Base-by-base conservation (phyloP, 2,329 filamentous ascomycete species). In the Epichloe hybrida region DNA sequence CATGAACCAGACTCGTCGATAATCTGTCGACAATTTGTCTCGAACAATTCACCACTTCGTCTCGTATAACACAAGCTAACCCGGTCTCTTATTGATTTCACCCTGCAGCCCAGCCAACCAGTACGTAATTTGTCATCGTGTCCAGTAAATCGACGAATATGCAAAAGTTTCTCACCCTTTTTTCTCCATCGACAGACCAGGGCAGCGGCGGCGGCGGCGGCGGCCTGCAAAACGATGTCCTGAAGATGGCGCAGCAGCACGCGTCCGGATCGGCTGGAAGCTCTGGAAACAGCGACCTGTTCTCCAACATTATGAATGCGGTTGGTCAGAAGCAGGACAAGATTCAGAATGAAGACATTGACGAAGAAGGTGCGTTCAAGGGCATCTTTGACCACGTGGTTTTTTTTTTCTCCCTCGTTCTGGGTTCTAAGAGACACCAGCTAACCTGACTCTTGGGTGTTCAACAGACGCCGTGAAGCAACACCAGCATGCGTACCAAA, bases 401-500 rank as follows among this genome's bases (percentile, higher is more conserved):
- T 21, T 9, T 13, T 21, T 9, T 37, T 5, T 23, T 23, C 5
- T 23, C 5, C 5, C 5, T 17, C 21, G 11, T 13, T 36, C 36
- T 17, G n/a, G 6, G 12, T 44, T 34, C 15, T 12, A 2, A n/a
- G 36, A 38, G 13, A 9, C 27, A 31, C 27, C 27, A 31, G 9
- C 8, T 4, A 31, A 31, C 27, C 42, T 34, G 9, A 54, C 48
- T 21, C 9, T 12, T 31, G 52, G 3, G 12, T 34, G 17, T 11
- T 12, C 35, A 7, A 2, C 57, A 79, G 78, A 87, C 54, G 84
- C 85, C 17, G 78, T 91, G 21, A 73, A 78, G 58, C 79, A 85
- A 57, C 88, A 96, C 71, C 77, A 89, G 69, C 76, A 84, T 53
- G 79, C 84, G 61, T 95, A 89, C 63, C 71, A 73, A 17, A 68